A percentile compares a stretch with the other conserved stretches of the same genome.
These are phyloP conservation scores for Alisma plantagoaquatica DNA, from an alignment of 106 monocot species.

Conservation along the genomic window DNA sequence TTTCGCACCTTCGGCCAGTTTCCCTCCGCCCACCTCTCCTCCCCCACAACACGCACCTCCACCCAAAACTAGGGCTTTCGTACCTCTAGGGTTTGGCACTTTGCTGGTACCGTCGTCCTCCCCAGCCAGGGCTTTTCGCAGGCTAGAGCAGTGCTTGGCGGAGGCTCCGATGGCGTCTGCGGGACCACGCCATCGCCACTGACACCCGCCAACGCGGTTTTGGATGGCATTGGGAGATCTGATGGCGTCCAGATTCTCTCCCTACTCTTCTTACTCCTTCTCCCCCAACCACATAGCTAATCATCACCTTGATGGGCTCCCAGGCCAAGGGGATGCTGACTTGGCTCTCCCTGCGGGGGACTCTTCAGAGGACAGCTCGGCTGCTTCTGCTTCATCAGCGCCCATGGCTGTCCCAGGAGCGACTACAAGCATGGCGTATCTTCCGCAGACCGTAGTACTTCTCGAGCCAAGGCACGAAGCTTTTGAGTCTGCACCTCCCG, in stretches of 20 bases:
- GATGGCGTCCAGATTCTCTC: slow-evolving; percentile 55
- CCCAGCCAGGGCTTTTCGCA: too few relatives aligned
- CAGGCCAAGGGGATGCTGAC: slow-evolving; percentile 25
- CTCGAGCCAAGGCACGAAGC: slow-evolving; percentile 74
- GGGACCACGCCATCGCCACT: slow-evolving; percentile 14
- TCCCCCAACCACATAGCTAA: slow-evolving; percentile 14
- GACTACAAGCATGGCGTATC: slow-evolving; percentile 46
- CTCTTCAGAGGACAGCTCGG: too few relatives aligned
- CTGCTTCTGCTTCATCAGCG: background rate
- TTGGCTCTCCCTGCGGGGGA: too few relatives aligned
- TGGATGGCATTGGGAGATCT: slow-evolving; percentile 91
- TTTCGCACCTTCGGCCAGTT: too few relatives aligned
- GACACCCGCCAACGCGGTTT: slow-evolving; percentile 1
- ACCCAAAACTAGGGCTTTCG: too few relatives aligned
- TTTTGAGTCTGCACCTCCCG: slow-evolving; percentile 41
- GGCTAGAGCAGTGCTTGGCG: background rate
- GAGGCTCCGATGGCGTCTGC: slow-evolving; percentile 4
- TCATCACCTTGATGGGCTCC: slow-evolving; percentile 20
- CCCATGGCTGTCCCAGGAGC: background rate
- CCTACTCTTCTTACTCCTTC: slow-evolving; percentile 11
- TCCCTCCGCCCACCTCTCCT: too few relatives aligned
- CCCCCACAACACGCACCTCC: too few relatives aligned
- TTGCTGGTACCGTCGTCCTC: too few relatives aligned
- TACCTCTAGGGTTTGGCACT: too few relatives aligned
- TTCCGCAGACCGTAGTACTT: slow-evolving; percentile 76